Evolutionary conservation across 495 filamentous ascomycete species (phyloP).

Genomic region (Aspergillus ostianus): DNA sequence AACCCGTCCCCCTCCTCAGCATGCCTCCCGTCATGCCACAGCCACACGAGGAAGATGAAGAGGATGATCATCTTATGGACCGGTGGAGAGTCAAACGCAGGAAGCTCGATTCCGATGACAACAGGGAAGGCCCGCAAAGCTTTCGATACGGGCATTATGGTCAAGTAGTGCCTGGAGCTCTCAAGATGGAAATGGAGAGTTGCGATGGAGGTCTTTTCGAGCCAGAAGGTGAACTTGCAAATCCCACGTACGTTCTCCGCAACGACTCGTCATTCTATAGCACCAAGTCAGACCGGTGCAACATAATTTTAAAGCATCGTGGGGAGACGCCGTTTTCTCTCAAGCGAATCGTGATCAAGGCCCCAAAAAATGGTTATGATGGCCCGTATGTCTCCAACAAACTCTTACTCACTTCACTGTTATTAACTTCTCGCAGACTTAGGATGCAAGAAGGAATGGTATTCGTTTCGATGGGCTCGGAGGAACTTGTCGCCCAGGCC

Average conservation of each 20-base stretch:
- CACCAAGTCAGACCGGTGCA: constrained; percentile 78
- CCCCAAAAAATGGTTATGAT: constrained; percentile 75
- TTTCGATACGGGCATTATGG: constrained; percentile 80
- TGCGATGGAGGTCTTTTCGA: constrained; percentile 86
- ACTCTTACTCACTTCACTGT: not conserved
- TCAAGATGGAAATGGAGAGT: constrained; percentile 82
- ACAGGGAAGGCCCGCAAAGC: constrained; percentile 48
- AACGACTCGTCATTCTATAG: constrained; percentile 86
- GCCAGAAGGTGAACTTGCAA: constrained; percentile 53
- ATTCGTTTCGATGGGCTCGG: constrained; percentile 79
- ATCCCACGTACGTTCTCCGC: constrained; percentile 75
- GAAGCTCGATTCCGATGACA: constrained; percentile 66
- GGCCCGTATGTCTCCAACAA: constrained; percentile 65
- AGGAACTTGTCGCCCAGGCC: constrained; percentile 72
- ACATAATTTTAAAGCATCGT: constrained; percentile 77
- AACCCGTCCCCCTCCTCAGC: constrained; percentile 37
- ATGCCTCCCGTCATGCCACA: constrained; percentile 39
- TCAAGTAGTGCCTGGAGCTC: constrained; percentile 73
- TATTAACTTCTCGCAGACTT: constrained; percentile 6
- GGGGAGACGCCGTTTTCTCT: constrained; percentile 75
- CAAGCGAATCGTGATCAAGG: constrained; percentile 83
- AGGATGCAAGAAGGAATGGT: constrained; percentile 87
- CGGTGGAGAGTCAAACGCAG: constrained; percentile 65
- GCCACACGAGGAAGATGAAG: constrained; percentile 14
- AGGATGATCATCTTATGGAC: constrained; percentile 22